phyloP scores from a whole-genome alignment of 2,329 filamentous ascomycete species.

The Phialophora verrucosa region DNA sequence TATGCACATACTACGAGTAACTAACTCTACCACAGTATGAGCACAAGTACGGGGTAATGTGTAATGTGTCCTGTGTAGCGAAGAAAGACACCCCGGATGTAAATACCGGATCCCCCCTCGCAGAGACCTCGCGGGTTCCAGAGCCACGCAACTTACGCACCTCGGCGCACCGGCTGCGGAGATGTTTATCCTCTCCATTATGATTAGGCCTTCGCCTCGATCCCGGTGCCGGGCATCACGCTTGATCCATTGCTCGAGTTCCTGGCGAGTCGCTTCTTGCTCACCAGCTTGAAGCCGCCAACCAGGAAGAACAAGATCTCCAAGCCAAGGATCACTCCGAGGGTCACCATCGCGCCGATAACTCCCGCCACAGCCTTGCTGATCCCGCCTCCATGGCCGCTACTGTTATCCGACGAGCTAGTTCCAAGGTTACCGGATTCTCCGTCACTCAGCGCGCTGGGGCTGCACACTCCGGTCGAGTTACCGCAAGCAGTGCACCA shows the following conservation, averaged over 20 bases:
- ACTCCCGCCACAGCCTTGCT: conserved; percentile 78
- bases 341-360: conserved; percentile 73
- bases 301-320: conserved; percentile 60
- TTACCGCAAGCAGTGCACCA: conserved; percentile 83
- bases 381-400: conserved; percentile 53
- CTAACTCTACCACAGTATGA: neutral
- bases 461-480: conserved; percentile 69
- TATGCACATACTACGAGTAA: neutral
- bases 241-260: conserved; percentile 11
- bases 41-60: neutral
- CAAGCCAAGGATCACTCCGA: conserved; percentile 66
- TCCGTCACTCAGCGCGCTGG: conserved; percentile 42
- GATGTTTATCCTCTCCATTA: neutral
- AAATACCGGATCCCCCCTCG: neutral
- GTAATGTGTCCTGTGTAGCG: neutral
- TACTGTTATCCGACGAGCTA: conserved; percentile 47
- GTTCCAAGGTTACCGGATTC: conserved; percentile 40
- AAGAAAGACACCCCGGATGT: neutral
- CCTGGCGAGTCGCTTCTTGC: conserved; percentile 54
- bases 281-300: conserved; percentile 64
- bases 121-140: neutral
- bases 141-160: neutral
- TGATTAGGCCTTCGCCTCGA: conserved; percentile 11
- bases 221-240: neutral
- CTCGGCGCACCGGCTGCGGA: neutral